Evolutionary conservation across 306 rosid genomes (phyloP).

Genomic region (Psophocarpus tetragonolobus): DNA sequence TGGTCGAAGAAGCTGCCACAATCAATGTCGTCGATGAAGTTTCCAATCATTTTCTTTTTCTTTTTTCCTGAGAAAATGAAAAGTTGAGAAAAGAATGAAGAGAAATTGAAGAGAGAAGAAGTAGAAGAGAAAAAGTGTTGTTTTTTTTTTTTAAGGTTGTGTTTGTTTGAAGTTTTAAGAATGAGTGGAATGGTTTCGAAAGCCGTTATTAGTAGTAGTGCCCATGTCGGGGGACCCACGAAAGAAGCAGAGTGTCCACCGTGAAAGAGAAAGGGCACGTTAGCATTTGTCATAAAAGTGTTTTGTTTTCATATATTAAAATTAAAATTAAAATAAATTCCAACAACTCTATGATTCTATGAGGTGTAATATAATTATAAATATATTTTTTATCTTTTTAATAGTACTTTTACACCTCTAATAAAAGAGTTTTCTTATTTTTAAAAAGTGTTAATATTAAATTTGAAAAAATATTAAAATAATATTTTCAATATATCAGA

Average conservation of each 20-base stretch:
- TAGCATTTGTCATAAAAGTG: slow-evolving; percentile 18
- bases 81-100: not conserved
- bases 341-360: too few relatives aligned
- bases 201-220: slow-evolving; percentile 13
- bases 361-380: too few relatives aligned
- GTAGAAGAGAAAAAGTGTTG: not conserved
- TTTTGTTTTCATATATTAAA: not conserved
- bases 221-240: slow-evolving; percentile 19
- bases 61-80: slow-evolving; percentile 30
- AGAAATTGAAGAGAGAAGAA: not conserved
- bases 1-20: slow-evolving; percentile 83
- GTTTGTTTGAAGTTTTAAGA: not conserved
- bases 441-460: too few relatives aligned
- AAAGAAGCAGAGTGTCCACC: not conserved
- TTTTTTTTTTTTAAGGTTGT: not conserved
- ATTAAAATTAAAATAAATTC: too few relatives aligned
- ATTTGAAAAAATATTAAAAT: too few relatives aligned
- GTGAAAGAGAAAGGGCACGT: slow-evolving; percentile 17
- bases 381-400: too few relatives aligned
- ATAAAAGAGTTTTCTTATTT: too few relatives aligned
- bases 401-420: too few relatives aligned
- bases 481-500: too few relatives aligned
- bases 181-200: not conserved
- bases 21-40: slow-evolving; percentile 72
- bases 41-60: slow-evolving; percentile 42